A percentile compares a stretch with the other conserved stretches of the same genome.
Evolutionary conservation across 2,329 filamentous ascomycete species (phyloP).

Genomic region (Aspergillus felis): DNA sequence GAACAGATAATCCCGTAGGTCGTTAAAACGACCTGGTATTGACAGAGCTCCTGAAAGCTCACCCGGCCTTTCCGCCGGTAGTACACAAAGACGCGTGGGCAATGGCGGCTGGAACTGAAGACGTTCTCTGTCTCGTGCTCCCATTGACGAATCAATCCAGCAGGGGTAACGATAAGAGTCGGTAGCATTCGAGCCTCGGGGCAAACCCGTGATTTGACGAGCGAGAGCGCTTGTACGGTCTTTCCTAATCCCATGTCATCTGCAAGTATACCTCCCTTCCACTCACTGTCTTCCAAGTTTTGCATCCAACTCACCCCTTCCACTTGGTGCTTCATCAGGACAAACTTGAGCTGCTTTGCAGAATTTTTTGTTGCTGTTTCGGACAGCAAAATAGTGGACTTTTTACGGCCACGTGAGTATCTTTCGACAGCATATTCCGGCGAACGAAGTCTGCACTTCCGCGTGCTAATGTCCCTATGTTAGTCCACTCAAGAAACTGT

Average conservation of each 20-base stretch:
- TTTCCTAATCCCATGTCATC: constrained; percentile 85
- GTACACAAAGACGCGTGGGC: constrained; percentile 63
- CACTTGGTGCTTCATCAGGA: constrained; percentile 77
- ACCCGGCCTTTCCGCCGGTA: constrained; percentile 63
- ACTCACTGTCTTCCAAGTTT: constrained; percentile 65
- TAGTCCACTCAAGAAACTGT: too few relatives aligned
- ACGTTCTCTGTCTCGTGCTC: constrained; percentile 72
- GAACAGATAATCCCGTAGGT: constrained; percentile 69
- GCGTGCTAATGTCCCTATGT: too few relatives aligned
- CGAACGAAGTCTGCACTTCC: too few relatives aligned
- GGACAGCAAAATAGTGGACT: too few relatives aligned
- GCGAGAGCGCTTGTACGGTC: constrained; percentile 74
- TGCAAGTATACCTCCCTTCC: constrained; percentile 72
- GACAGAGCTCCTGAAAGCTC: constrained; percentile 57
- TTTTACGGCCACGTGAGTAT: too few relatives aligned
- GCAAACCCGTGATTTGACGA: constrained; percentile 67
- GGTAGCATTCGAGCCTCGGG: constrained; percentile 58
- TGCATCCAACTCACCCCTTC: constrained; percentile 73
- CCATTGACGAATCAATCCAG: constrained; percentile 81
- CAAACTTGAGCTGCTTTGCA: constrained; percentile 52
- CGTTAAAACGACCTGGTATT: constrained; percentile 71
- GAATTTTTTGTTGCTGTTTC: too few relatives aligned
- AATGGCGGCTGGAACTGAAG: constrained; percentile 55
- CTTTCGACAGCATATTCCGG: too few relatives aligned
- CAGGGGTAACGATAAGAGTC: constrained; percentile 79